Evolutionary conservation across 1,284 basidiomycete genomes (phyloP), one percentile per base, ranked within the genome.

Genomic region (Vanrija humicola): DNA sequence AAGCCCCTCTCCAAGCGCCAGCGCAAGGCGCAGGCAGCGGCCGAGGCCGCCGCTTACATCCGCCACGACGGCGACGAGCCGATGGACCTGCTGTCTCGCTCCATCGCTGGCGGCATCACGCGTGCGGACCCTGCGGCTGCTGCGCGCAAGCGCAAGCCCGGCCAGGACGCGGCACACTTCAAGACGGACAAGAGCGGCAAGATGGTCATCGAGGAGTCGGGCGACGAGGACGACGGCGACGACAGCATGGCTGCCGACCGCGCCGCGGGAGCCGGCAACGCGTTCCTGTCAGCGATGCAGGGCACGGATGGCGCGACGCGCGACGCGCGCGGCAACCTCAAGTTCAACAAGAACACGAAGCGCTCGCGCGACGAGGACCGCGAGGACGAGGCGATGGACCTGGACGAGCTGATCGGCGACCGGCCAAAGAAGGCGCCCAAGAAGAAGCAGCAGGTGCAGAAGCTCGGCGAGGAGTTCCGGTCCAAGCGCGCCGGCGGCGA

Each of bases 291-390:
- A 72, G 84, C 82, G 52, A 86, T 86, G 10, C 88, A 89, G 6
- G 61, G 65, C 38, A 84, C 85, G 26, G 95, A 98, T 69, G 96
- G 95, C 6, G 90, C 92, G 76, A 86, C 84, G 1, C 84, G 91
- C 29, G 89, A 89, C 38, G 81, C 85, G 1, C 85, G 85, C 58
- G 96, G 96, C 18, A 85, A 84, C 38, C 79, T 98, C 70, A 95
- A 92, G 77, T 96, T 98, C 79, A 91, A 97, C 80, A 98, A 98
- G 78, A 90, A 97, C 70, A 95, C 90, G 25, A 95, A 94, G 78
- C 89, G 92, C 68, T 83, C 88, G 55, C 78, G 92, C 58, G 82
- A 86, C 51, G 82, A 83, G 39, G 81, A 82, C 58, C 79, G 79
- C 23, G 86, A 86, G 62, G 58, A 65, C 38, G 62, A 62, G 34